phyloP scores from a whole-genome alignment of 768 basidiomycete genomes.

The Steccherinum ochraceum region DNA sequence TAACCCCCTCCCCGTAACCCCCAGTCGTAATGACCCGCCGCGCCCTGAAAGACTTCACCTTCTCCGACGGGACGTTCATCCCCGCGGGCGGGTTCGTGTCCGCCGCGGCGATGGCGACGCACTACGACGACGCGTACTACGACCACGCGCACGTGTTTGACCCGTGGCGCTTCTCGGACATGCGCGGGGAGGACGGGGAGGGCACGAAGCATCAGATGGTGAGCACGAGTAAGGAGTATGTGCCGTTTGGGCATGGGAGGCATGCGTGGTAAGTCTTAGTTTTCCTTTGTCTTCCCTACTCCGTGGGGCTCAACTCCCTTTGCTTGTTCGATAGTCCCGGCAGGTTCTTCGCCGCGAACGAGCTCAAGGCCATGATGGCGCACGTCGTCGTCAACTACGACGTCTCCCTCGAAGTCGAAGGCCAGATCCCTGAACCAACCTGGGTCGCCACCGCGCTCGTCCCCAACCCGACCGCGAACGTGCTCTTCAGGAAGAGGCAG shows the following conservation, averaged over 20 bases:
- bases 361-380: conserved; percentile 19
- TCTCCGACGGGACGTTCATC: conserved; percentile 29
- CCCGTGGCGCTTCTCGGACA: conserved; percentile 33
- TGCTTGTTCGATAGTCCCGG: conserved; percentile 14
- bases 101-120: conserved; percentile 26
- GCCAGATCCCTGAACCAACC: conserved; percentile 1
- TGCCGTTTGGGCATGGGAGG: conserved; percentile 23
- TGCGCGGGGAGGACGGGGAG: conserved; percentile 16
- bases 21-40: conserved; percentile 15
- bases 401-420: conserved; percentile 13
- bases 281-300: background rate
- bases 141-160: conserved; percentile 33
- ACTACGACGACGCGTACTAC: conserved; percentile 36
- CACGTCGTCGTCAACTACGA: conserved; percentile 18
- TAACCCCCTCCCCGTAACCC: background rate
- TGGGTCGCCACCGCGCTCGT: background rate
- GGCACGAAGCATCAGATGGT: conserved; percentile 22
- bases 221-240: conserved; percentile 22
- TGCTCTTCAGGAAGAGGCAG: conserved; percentile 20
- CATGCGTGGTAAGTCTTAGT: conserved; percentile 16
- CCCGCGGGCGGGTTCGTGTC: conserved; percentile 34
- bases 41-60: conserved; percentile 20
- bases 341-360: conserved; percentile 20
- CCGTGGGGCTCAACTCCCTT: background rate
- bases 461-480: conserved; percentile 8